Evolutionary conservation across 352 stramenopile genomes (phyloP), one percentile per base, ranked within the genome.

Genomic region (Phytopythium sindhum): DNA sequence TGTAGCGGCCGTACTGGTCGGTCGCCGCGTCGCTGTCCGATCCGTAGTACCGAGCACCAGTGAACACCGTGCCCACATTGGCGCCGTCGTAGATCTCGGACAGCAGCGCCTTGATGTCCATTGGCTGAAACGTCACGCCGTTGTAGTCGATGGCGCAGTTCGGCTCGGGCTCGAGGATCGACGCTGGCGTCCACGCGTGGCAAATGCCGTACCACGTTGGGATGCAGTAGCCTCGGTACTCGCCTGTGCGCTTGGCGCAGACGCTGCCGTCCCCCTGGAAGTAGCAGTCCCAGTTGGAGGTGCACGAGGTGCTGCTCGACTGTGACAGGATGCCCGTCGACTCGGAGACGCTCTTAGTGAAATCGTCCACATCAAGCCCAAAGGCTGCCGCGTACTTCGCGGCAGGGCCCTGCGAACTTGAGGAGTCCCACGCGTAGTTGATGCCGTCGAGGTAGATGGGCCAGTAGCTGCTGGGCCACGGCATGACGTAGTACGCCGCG

Each of bases 381-480:
- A 86, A 88, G 12, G 77, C 79, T 1, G 26, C 72, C 6, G 79
- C 79, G 57, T 88, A 88, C 66, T 86, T 86, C 45, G 67, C 69
- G 14, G 77, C 62, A 9, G 79, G 42, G 23, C 73, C 79, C 23
- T 47, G n/a, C 7, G 35, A 33, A 33, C 47, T 42, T 3, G 56
- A 12, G 4, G 39, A 65, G 54, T 73, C 61, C 78, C 77, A 82
- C 15, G 58, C 66, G 65, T 73, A 73, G 72, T 90, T 90, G 71
- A 90, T 90, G 45, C 81, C 72, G 65, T 90, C 81, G 14, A 73
- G 53, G 67, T 84, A 90, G 35, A 70, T 67, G 4, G 81, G 75
- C 77, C 77, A 90, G 68, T 89, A 91, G 62, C 73, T 78, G 28
- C 66, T 74, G 2, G 75, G 55, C 79, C 79, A 88, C 17, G 77